phyloP scores from a whole-genome alignment of 306 rosid genomes.

The Hippophae rhamnoides region DNA sequence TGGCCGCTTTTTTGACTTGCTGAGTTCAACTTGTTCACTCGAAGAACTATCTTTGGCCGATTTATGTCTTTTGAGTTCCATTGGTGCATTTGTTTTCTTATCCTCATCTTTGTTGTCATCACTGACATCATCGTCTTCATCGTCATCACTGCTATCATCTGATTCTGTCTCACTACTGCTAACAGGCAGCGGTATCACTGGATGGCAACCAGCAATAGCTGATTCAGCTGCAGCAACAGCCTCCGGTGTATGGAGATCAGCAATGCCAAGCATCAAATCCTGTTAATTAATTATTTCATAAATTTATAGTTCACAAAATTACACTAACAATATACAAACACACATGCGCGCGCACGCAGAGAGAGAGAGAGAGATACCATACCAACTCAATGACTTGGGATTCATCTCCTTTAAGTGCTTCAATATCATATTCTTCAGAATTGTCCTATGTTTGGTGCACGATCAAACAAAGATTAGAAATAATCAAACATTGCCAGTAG shows the following conservation, averaged over 20 bases:
- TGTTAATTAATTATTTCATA: conserved; percentile 16
- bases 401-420: conserved; percentile 66
- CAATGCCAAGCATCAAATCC: conserved; percentile 84
- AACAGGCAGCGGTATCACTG: conserved; percentile 35
- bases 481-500: background rate
- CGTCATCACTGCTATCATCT: conserved; percentile 33
- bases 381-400: conserved; percentile 71
- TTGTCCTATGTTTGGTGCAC: conserved; percentile 34
- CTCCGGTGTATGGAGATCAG: conserved; percentile 78
- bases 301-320: conserved; percentile 1
- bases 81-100: conserved; percentile 12
- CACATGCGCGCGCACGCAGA: background rate
- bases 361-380: conserved; percentile 27
- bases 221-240: conserved; percentile 92
- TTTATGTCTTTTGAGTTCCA: conserved; percentile 17
- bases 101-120: conserved; percentile 3
- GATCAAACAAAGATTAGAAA: background rate
- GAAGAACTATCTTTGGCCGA: conserved; percentile 12
- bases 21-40: conserved; percentile 15
- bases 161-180: conserved; percentile 41
- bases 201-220: conserved; percentile 49
- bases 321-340: background rate
- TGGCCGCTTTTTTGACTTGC: conserved; percentile 31
- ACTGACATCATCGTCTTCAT: conserved; percentile 12
- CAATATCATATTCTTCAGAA: conserved; percentile 54